phyloP scores from a whole-genome alignment of 2,329 filamentous ascomycete genomes.

The Colletotrichum paranaense region DNA sequence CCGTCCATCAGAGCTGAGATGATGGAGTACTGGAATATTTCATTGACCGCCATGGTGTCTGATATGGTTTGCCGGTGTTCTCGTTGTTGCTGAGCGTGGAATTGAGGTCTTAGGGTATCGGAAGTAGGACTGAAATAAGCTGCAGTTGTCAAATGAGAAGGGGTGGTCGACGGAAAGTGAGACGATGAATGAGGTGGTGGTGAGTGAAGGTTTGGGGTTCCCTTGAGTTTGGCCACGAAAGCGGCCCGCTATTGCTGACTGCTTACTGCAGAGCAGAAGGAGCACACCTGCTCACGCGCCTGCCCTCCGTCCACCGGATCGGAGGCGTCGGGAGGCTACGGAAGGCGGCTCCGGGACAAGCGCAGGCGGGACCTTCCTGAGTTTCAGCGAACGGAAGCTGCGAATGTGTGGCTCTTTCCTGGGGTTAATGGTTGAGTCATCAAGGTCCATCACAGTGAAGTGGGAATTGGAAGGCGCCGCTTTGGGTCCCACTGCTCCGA shows the following conservation, averaged over 20 bases:
- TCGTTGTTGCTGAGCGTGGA: too few relatives aligned
- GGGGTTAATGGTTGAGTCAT: conserved; percentile 18
- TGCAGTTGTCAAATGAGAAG: not conserved
- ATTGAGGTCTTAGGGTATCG: too few relatives aligned
- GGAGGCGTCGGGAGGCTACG: not conserved
- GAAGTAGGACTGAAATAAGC: too few relatives aligned
- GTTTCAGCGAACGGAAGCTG: not conserved
- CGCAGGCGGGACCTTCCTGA: not conserved
- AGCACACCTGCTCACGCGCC: not conserved
- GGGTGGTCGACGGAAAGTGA: not conserved
- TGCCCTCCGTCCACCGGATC: not conserved
- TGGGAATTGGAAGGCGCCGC: not conserved
- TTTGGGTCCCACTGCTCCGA: conserved; percentile 4
- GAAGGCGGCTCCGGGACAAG: not conserved
- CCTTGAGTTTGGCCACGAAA: not conserved
- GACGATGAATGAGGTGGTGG: not conserved
- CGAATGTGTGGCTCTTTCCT: not conserved
- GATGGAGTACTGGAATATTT: conserved; percentile 49
- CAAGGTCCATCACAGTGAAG: not conserved
- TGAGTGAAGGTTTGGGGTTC: not conserved
- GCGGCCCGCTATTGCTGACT: not conserved
- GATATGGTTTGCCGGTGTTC: not conserved
- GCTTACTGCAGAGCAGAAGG: not conserved
- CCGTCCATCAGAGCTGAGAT: conserved; percentile 49
- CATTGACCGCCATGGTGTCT: conserved; percentile 44